phyloP scores from a whole-genome alignment of 352 stramenopile genomes.

The Phytophthora chlamydospora region DNA sequence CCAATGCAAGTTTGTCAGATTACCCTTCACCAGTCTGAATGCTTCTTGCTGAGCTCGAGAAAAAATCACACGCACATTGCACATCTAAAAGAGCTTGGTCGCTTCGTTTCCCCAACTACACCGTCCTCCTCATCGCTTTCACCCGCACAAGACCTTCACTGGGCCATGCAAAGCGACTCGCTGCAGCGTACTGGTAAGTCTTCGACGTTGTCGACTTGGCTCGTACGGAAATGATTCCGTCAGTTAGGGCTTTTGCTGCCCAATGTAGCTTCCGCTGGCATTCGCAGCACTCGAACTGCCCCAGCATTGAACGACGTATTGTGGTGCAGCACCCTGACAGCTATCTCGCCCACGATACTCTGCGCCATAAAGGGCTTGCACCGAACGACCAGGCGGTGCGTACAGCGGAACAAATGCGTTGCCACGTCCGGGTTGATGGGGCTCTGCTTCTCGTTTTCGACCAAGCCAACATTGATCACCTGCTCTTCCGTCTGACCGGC shows the following conservation, averaged over 20 bases:
- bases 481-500: conserved; percentile 20
- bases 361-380: conserved; percentile 37
- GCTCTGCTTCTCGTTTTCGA: conserved; percentile 29
- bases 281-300: conserved; percentile 17
- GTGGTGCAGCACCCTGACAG: conserved; percentile 34
- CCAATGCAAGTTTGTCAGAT: too few species aligned
- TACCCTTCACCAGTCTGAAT: too few species aligned
- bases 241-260: conserved; percentile 22
- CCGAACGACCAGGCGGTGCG: conserved; percentile 35
- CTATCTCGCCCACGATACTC: conserved; percentile 28
- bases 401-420: conserved; percentile 38
- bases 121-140: too few species aligned
- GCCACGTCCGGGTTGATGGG: conserved; percentile 28
- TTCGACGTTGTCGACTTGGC: too few species aligned
- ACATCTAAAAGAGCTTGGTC: too few species aligned
- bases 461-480: conserved; percentile 18
- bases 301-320: conserved; percentile 14
- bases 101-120: too few species aligned
- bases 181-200: too few species aligned
- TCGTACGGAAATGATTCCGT: conserved; percentile 11
- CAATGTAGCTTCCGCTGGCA: conserved; percentile 23
- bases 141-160: too few species aligned
- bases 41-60: too few species aligned
- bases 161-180: too few species aligned
- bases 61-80: too few species aligned